A percentile compares a stretch with the other conserved stretches of the same genome.
Evolutionary conservation across 2,329 filamentous ascomycete genomes (phyloP).

Genomic region (Cytospora mali): DNA sequence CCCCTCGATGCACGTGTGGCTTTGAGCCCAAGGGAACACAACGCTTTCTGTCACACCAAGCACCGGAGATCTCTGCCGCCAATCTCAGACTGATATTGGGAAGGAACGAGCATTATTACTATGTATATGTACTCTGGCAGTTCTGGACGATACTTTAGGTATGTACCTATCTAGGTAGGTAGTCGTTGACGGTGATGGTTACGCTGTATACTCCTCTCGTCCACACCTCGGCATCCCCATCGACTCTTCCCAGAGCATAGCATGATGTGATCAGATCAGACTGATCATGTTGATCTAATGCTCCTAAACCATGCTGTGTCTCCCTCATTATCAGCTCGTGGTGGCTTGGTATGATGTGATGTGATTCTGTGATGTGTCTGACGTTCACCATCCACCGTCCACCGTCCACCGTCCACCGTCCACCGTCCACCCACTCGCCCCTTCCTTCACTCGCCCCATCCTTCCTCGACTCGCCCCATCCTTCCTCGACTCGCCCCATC

Average conservation of each 20-base stretch:
- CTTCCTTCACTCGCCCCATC: too few relatives aligned
- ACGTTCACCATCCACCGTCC: too few relatives aligned
- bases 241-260: background rate
- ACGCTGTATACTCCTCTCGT: too few relatives aligned
- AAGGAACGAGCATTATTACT: background rate
- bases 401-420: too few relatives aligned
- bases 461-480: conserved; percentile 16
- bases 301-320: conserved; percentile 7
- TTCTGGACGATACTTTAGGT: too few relatives aligned
- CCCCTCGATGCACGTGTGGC: background rate
- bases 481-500: conserved; percentile 6
- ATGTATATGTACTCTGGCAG: background rate
- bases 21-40: background rate
- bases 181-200: too few relatives aligned
- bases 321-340: conserved; percentile 6
- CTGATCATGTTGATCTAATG: background rate
- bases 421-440: too few relatives aligned
- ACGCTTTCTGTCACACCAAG: background rate
- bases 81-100: background rate
- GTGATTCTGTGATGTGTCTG: conserved; percentile 10
- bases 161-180: background rate
- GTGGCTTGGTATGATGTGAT: background rate
- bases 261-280: background rate
- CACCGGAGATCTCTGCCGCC: background rate
- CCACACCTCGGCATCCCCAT: background rate